phyloP scores from a whole-genome alignment of 1,284 basidiomycete genomes.

The Cryptococcus hybrid region DNA sequence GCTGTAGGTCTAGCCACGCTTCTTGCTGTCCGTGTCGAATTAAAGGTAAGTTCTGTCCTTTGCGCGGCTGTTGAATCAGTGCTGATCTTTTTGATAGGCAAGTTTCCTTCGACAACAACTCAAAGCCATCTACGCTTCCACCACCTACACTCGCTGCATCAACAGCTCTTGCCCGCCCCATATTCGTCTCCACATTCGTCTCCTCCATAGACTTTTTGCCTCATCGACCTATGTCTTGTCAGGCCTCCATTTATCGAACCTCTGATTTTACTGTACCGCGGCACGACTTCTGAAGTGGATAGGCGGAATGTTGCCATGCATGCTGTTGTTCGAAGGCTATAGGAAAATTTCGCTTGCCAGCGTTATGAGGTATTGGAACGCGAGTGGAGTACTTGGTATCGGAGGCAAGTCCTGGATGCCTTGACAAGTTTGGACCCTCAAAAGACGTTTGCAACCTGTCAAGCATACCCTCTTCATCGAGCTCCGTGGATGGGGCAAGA shows the following conservation, averaged over 20 bases:
- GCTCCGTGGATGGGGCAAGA: conserved; percentile 9
- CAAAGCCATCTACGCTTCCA: conserved; percentile 23
- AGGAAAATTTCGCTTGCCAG: conserved; percentile 64
- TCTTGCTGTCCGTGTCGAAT: conserved; percentile 36
- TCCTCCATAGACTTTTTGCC: conserved; percentile 67
- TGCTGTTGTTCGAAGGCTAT: conserved; percentile 72
- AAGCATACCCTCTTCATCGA: conserved; percentile 61
- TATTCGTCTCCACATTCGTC: conserved; percentile 55
- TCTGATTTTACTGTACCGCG: conserved; percentile 68
- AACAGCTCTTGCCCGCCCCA: conserved; percentile 62
- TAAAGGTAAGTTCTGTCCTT: conserved; percentile 50
- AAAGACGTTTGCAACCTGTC: conserved; percentile 68
- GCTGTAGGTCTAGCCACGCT: conserved; percentile 58
- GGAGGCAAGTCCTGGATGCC: conserved; percentile 60
- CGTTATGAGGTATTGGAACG: conserved; percentile 64
- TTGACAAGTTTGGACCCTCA: conserved; percentile 68
- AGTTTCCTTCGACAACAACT: conserved; percentile 43
- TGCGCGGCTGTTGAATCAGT: not conserved
- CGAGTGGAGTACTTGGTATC: conserved; percentile 47
- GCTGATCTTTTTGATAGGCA: conserved; percentile 20
- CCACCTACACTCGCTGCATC: conserved; percentile 54
- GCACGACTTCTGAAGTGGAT: conserved; percentile 65
- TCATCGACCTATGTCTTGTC: conserved; percentile 69
- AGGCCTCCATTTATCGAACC: conserved; percentile 73
- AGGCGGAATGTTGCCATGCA: conserved; percentile 65